Evolutionary conservation across 306 rosid species (phyloP), one percentile per base, ranked within the genome.

Genomic region (Luffa acutangula): DNA sequence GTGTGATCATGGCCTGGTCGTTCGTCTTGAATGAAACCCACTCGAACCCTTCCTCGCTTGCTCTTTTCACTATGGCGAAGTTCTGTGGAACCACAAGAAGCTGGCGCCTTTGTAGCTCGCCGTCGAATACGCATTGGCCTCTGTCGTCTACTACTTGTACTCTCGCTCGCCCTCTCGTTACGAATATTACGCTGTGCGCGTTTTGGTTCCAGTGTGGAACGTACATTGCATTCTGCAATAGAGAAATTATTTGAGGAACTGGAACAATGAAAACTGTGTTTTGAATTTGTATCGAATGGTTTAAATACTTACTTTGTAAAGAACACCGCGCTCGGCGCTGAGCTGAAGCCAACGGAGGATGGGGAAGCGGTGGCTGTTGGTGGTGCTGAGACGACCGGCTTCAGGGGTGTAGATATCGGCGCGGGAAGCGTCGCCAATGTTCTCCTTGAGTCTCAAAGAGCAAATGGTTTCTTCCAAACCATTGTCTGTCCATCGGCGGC

Each of bases 11-110:
- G 4, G 97, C 89, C 1, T 7, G 49, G 10, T 86, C 89, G 65
- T 83, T 74, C 0, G 95, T 93, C 88, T 85, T 90, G 85, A 93
- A 93, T 8, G 91, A 7, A 6, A 90, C 78, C 76, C 87, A 91
- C 51, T 45, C 51, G 78, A 89, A 91, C 37, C 80, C 84, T 33
- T 87, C 84, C 9, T 80, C 51, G 31, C 62, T 33, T 0, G 94
- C 83, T 25, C 59, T 78, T 14, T 83, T 82, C 13, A 89, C 86
- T 6, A 88, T 48, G 0, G 80, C 96, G 72, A 75, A 90, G 85
- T 86, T 87, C 59, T 93, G 97, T 34, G 96, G 96, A 11, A 91
- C 82, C 0, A 80, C 75, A 25, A 91, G 70, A 10, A 76, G 53
- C 42, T 86, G 91, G 0, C 88, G 92, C 66, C 77, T 76, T 34